Evolutionary conservation across 2,329 filamentous ascomycete genomes (phyloP).

Genomic region (Gliomastix tumulicola): DNA sequence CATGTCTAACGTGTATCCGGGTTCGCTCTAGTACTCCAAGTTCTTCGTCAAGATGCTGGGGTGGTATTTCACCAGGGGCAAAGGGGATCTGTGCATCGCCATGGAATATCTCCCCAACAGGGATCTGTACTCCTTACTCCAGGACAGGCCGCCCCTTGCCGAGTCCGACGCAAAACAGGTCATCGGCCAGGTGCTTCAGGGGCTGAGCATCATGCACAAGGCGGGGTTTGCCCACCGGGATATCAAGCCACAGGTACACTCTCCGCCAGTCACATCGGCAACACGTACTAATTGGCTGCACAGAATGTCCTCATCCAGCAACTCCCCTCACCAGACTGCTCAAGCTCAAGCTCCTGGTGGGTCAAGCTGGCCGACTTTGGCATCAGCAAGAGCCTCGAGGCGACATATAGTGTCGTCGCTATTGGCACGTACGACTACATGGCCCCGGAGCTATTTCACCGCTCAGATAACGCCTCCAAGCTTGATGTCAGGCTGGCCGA

Average conservation of each 20-base stretch:
- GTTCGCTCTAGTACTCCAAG: slow-evolving; percentile 8
- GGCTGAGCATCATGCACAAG: slow-evolving; percentile 11
- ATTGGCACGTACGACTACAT: slow-evolving; percentile 9
- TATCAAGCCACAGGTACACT: slow-evolving; percentile 11
- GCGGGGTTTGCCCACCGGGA: slow-evolving; percentile 12
- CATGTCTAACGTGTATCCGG: too few species aligned
- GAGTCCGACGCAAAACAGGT: slow-evolving; percentile 10
- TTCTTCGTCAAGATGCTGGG: slow-evolving; percentile 14
- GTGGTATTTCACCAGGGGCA: slow-evolving; percentile 12
- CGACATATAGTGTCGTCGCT: too few species aligned
- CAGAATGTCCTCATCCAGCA: background rate
- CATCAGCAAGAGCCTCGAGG: too few species aligned
- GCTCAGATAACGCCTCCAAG: background rate
- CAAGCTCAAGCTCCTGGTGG: too few species aligned
- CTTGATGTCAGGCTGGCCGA: background rate
- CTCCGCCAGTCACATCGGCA: too few species aligned
- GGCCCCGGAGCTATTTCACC: slow-evolving; percentile 8
- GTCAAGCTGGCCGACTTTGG: too few species aligned
- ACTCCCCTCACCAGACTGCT: background rate
- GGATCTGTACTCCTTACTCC: slow-evolving; percentile 10
- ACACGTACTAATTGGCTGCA: too few species aligned
- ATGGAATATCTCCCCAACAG: slow-evolving; percentile 15
- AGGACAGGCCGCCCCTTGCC: slow-evolving; percentile 2
- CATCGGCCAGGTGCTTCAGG: slow-evolving; percentile 10
- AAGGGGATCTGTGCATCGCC: slow-evolving; percentile 9